Base-by-base conservation (phyloP, 768 basidiomycete species). In the Xerocomus potaroensis region DNA sequence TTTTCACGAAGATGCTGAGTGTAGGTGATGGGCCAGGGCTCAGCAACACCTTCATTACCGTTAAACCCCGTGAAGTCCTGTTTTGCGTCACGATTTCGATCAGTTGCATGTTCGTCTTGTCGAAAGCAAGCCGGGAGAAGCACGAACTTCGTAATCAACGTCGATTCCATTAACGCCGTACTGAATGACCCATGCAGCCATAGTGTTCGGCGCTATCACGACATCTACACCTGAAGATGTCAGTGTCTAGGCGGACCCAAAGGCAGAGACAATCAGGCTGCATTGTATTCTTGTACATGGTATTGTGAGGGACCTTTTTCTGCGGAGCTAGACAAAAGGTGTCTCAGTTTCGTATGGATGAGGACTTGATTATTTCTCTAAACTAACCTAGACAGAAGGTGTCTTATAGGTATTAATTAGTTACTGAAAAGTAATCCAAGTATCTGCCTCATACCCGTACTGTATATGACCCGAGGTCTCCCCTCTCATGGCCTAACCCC, bases 221-320 rank as follows among this genome's bases (percentile, higher is more conserved):
- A 77, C 66, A 47, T 77, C 66, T 4, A 56, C 54, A 22, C 71
- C 72, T 4, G 60, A 58, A 2, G 71, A 64, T 4, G 75, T 78
- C 2, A 77, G 77, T 1, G 64, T 61, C 44, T 66, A 56, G 3
- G 62, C 64, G 10, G 75, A 69, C 6, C 77, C 77, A 51, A 82
- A 82, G 4, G 67, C 70, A 36, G 78, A 77, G 5, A 82, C 80
- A 43, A 83, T 71, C 37, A 83, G 6, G 79, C 78, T 0, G 72
- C 69, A 19, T 67, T 68, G 55, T 81, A 82, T 47, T 75, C 69
- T 1, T 71, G 51, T 49, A 78, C n/a, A n/a, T n/a, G n/a, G n/a
- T n/a, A n/a, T n/a, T n/a, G n/a, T n/a, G n/a, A n/a, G n/a, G n/a
- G n/a, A n/a, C n/a, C n/a, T n/a, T n/a, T n/a, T n/a, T n/a, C n/a